Percentiles rank a stretch among this genome's conserved stretches.
Conservation (phyloP, 257 asterid species). For the Echites panduratus region DNA sequence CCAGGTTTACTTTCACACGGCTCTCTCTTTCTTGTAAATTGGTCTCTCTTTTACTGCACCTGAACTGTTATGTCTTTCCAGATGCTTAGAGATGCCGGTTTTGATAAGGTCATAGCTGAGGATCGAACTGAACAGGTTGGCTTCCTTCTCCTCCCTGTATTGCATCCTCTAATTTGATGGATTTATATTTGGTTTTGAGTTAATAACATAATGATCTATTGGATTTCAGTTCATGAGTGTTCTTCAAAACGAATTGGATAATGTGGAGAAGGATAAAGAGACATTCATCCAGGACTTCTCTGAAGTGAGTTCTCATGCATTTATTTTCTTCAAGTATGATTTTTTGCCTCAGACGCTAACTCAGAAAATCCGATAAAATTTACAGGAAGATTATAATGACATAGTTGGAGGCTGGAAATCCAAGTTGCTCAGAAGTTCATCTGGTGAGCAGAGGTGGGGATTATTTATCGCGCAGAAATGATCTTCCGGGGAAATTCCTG, state of each 20-base stretch:
- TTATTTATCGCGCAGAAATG: conserved; percentile 73
- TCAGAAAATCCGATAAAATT: neutral
- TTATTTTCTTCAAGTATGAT: neutral
- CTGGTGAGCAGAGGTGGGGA: conserved; percentile 99
- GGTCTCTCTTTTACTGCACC: neutral
- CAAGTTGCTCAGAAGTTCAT: conserved; percentile 61
- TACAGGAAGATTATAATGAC: conserved; percentile 52
- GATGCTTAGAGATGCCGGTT: conserved; percentile 96
- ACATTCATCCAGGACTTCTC: conserved; percentile 72
- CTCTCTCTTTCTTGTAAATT: neutral
- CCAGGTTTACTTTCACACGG: conserved; percentile 38
- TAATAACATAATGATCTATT: neutral
- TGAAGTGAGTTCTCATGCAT: conserved; percentile 39
- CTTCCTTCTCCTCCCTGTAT: neutral
- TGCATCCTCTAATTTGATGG: neutral
- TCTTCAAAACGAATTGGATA: conserved; percentile 65
- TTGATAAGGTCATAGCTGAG: conserved; percentile 74
- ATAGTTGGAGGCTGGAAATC: conserved; percentile 90
- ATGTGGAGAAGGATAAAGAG: conserved; percentile 70
- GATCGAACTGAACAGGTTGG: conserved; percentile 90
- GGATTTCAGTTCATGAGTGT: conserved; percentile 64
- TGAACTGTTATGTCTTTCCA: conserved; percentile 18
- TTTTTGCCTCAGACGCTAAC: neutral
- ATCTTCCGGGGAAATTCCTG: conserved; percentile 3
- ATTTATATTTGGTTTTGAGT: neutral